Base-by-base conservation (phyloP, 2,329 filamentous ascomycete species). In the Alternaria longipes region DNA sequence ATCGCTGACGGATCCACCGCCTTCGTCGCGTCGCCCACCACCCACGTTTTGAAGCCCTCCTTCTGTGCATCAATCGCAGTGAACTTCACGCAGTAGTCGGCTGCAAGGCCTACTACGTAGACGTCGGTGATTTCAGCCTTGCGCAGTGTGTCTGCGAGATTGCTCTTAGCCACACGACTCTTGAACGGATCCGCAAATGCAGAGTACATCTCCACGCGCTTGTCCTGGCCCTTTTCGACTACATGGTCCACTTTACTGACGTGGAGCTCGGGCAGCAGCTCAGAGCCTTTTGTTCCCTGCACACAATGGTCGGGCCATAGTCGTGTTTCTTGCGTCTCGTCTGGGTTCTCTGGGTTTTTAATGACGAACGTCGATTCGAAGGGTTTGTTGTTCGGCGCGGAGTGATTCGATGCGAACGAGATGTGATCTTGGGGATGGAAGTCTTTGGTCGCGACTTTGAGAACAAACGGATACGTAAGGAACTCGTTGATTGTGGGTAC, bases 301-400 rank as follows among this genome's bases (percentile, higher is more conserved):
- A 98, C 86, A 81, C 95, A 98, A 81, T 99, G 95, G 22, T 87
- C 87, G 0, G 95, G 95, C 95, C 95, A 99, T 9, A 99, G 85
- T 40, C 87, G 84, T 56, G 90, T 89, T 41, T 82, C 78, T 81
- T 93, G 90, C 24, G 81, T 84, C 75, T 91, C 88, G 8, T 82
- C 70, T 5, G 86, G 77, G 78, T 92, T 88, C 65, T 80, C 67
- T 1, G 91, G 91, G 79, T 94, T 92, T 54, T 75, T 74, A 73
- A 97, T 88, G 3, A 82, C 87, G 53, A 88, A 82, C 32, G 80
- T 81, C 40, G 90, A 90, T 34, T 84, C 82, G 76, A 91, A 97
- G 0, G 94, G 88, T 62, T 82, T 78, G 72, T 91, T 89, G 71
- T 86, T 82, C 2, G 87, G 86, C 12, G 82, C 64, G 61, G 66